Conservation (phyloP, 2,329 filamentous ascomycete species). For the Scedosporium apiospermum region DNA sequence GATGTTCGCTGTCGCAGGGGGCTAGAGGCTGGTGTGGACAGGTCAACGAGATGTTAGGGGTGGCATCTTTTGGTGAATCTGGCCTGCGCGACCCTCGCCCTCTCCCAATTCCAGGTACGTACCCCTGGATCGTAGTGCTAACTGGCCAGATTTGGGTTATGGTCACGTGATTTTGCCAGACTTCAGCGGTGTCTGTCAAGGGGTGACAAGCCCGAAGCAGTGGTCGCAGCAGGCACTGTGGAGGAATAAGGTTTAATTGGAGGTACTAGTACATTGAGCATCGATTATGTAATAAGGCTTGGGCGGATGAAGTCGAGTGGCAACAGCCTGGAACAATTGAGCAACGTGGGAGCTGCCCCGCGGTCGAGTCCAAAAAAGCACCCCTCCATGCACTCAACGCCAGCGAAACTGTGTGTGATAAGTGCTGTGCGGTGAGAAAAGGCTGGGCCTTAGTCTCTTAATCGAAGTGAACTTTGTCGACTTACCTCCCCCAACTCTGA, state of each 20-base stretch:
- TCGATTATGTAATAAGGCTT: no score
- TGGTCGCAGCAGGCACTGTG: no score
- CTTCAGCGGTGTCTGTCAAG: neutral
- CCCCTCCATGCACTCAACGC: neutral
- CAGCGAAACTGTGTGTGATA: neutral
- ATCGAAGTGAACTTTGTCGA: neutral
- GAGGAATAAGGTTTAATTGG: no score
- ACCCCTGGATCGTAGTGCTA: neutral
- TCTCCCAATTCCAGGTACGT: constrained; percentile 1
- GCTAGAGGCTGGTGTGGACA: constrained; percentile 6
- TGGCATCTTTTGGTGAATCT: constrained; percentile 5
- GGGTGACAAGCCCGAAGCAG: neutral
- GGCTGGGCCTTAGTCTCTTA: neutral
- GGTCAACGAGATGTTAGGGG: neutral
- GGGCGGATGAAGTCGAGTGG: neutral
- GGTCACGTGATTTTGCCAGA: neutral
- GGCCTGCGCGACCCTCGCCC: constrained; percentile 4
- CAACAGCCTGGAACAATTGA: neutral
- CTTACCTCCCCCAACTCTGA: neutral
- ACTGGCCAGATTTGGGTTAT: neutral
- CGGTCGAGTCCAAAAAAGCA: neutral
- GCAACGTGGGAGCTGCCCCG: neutral
- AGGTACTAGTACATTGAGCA: no score
- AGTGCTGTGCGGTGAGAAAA: neutral
- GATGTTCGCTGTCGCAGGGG: constrained; percentile 1